A percentile compares a stretch with the other conserved stretches of the same genome.
These are phyloP conservation scores for Monosporascus sp. DNA, from an alignment of 2,329 filamentous ascomycete species.

Conservation along the genomic window DNA sequence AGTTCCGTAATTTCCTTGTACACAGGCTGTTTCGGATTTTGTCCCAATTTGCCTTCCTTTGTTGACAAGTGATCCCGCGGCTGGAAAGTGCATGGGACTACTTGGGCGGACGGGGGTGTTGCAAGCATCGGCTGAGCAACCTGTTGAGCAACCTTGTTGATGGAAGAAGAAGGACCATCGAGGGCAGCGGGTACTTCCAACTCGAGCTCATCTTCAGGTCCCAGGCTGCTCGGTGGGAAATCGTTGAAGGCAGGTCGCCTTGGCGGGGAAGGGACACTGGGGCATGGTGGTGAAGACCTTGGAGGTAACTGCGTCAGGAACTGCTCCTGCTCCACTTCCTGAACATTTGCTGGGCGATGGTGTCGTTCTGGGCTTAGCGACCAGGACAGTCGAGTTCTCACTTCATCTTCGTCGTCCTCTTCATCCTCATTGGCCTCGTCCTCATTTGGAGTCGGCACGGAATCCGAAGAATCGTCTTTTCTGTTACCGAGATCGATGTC, in stretches of 20 bases:
- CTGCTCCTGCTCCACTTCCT: not conserved
- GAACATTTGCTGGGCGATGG: constrained; percentile 1
- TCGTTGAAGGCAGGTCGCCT: constrained; percentile 3
- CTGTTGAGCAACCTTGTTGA: constrained; percentile 17
- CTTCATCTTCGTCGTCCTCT: not conserved
- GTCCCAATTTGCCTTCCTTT: not conserved
- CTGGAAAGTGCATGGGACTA: constrained; percentile 24
- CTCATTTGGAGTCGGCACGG: constrained; percentile 1
- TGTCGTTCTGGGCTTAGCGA: constrained; percentile 6
- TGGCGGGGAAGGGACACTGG: constrained; percentile 11
- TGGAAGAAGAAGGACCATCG: constrained; percentile 9
- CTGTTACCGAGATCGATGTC: not conserved
- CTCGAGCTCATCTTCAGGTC: constrained; percentile 26
- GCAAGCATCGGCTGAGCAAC: constrained; percentile 13
- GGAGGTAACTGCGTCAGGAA: constrained; percentile 22
- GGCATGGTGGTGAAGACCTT: constrained; percentile 12
- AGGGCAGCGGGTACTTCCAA: constrained; percentile 22
- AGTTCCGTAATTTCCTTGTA: constrained; percentile 11
- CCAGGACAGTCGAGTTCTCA: constrained; percentile 5
- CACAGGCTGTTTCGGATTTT: constrained; percentile 2
- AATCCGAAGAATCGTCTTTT: constrained; percentile 2
- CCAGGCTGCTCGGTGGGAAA: constrained; percentile 21
- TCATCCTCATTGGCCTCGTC: not conserved
- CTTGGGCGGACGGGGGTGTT: constrained; percentile 29
- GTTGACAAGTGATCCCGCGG: constrained; percentile 5